Conservation (phyloP, 2,329 filamentous ascomycete species). For the Trichoderma atrobrunneum region DNA sequence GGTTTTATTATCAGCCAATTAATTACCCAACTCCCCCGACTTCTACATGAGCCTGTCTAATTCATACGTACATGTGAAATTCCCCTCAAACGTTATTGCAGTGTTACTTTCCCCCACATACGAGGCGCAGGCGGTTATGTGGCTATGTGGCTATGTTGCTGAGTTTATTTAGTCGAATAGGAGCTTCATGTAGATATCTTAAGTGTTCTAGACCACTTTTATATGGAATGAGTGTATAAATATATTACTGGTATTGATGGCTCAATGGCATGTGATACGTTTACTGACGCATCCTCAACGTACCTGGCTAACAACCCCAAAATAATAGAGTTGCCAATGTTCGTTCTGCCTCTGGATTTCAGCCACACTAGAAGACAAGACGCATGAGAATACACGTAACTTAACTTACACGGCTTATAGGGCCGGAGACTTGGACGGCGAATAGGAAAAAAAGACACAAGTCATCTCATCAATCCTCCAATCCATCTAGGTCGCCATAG, state of each 20-base stretch:
- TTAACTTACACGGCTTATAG: neutral
- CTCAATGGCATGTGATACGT: neutral
- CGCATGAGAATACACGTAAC: neutral
- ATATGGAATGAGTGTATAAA: neutral
- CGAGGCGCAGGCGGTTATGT: neutral
- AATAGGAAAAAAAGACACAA: neutral
- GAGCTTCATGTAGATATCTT: neutral
- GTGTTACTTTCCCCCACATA: neutral
- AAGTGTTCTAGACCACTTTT: neutral
- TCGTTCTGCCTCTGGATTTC: neutral
- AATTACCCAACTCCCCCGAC: neutral
- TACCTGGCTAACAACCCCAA: neutral
- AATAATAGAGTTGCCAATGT: neutral
- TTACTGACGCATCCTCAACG: neutral
- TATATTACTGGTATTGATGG: neutral
- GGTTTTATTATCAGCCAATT: neutral
- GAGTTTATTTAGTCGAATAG: neutral
- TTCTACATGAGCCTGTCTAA: neutral
- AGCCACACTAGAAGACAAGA: neutral
- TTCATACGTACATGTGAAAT: neutral
- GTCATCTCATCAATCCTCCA: neutral
- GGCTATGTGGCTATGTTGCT: neutral
- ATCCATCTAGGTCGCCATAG: neutral
- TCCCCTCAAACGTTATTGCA: neutral
- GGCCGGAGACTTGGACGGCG: neutral